Conservation (phyloP, 2,329 filamentous ascomycete genomes). For the Cladobotryum mycophilum region DNA sequence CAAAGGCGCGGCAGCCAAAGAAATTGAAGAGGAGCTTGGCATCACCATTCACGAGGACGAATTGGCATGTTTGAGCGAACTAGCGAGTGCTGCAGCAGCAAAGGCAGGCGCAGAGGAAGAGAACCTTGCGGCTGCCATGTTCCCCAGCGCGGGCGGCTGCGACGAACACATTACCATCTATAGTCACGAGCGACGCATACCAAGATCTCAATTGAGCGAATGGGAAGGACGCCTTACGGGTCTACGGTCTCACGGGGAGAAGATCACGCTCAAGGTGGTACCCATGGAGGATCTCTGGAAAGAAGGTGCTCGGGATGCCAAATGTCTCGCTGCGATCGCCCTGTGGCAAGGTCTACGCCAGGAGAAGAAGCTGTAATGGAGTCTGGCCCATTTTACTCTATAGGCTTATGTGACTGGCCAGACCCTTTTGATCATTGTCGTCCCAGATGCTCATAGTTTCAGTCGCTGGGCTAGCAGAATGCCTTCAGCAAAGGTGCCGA, state of each 20-base stretch:
- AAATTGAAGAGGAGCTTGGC: constrained; percentile 56
- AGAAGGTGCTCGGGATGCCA: constrained; percentile 51
- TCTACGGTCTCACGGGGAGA: constrained; percentile 52
- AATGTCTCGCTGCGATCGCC: constrained; percentile 53
- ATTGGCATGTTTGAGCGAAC: constrained; percentile 45
- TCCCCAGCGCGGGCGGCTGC: constrained; percentile 52
- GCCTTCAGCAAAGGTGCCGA: constrained; percentile 72
- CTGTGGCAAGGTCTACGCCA: constrained; percentile 51
- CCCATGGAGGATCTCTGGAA: constrained; percentile 51
- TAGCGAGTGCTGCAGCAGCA: constrained; percentile 31
- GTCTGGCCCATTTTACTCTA: constrained; percentile 3
- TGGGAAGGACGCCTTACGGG: constrained; percentile 55
- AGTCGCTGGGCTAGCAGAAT: constrained; percentile 63
- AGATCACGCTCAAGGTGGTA: constrained; percentile 55
- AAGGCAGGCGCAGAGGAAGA: constrained; percentile 18
- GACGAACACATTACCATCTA: constrained; percentile 57
- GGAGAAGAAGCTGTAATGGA: constrained; percentile 35
- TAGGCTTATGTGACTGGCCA: background rate
- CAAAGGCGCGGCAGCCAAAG: constrained; percentile 50
- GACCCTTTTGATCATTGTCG: background rate
- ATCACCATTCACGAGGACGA: constrained; percentile 43
- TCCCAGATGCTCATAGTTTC: constrained; percentile 27
- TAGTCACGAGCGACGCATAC: constrained; percentile 47
- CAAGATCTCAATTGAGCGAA: constrained; percentile 42
- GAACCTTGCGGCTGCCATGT: constrained; percentile 43